Percentiles rank a stretch among this genome's conserved stretches.
phyloP scores from a whole-genome alignment of 345 rosid species.

The Theobroma cacao region DNA sequence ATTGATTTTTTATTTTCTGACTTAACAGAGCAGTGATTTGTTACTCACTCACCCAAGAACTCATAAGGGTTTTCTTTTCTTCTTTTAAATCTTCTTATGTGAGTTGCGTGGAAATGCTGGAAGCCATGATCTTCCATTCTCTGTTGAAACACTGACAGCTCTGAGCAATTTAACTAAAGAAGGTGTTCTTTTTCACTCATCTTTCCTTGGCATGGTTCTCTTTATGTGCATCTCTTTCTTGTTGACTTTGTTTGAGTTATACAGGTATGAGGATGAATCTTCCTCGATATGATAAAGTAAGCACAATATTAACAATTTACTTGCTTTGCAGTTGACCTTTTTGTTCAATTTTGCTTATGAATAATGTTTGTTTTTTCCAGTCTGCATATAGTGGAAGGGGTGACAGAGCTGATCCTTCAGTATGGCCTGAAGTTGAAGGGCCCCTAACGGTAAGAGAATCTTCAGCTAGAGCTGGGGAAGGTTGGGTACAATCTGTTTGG shows the following conservation, averaged over 20 bases:
- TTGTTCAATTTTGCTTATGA: constrained; percentile 4
- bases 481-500: not conserved
- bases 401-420: constrained; percentile 78
- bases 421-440: constrained; percentile 93
- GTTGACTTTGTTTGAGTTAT: constrained; percentile 23
- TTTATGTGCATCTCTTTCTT: constrained; percentile 9
- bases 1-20: not conserved
- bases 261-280: constrained; percentile 88
- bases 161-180: constrained; percentile 61
- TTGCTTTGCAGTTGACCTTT: not conserved
- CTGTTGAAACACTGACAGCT: constrained; percentile 63
- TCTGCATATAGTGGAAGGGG: constrained; percentile 92
- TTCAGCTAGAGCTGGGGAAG: not conserved
- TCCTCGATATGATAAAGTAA: constrained; percentile 90
- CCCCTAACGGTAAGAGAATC: constrained; percentile 60
- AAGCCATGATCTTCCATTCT: constrained; percentile 90
- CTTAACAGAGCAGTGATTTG: not conserved
- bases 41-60: constrained; percentile 4
- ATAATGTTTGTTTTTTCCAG: constrained; percentile 37
- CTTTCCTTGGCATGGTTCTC: not conserved
- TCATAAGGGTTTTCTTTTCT: not conserved
- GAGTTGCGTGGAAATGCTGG: constrained; percentile 97
- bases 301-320: constrained; percentile 13
- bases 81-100: constrained; percentile 6
- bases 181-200: constrained; percentile 42